These are phyloP conservation scores for Celoporthe dispersa DNA, from an alignment of 2,329 filamentous ascomycete species.

Conservation along the genomic window DNA sequence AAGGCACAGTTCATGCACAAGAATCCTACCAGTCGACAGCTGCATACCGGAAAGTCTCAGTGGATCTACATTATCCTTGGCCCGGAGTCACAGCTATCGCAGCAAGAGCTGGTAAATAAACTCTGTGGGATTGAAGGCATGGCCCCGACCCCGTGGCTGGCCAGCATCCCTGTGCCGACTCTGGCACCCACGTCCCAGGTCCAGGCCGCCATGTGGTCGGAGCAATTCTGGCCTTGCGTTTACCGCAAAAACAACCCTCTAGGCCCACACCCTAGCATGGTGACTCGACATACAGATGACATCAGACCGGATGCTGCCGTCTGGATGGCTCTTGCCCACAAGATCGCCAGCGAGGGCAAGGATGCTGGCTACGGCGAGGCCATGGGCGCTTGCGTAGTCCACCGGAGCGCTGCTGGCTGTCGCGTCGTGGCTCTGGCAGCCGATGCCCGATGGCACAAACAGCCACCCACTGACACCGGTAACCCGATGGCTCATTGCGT, in stretches of 20 bases:
- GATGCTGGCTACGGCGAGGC: conserved; percentile 65
- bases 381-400: conserved; percentile 77
- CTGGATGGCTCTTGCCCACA: conserved; percentile 71
- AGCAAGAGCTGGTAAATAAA: conserved; percentile 54
- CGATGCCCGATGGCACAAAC: conserved; percentile 72
- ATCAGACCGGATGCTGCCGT: conserved; percentile 65
- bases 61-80: conserved; percentile 64
- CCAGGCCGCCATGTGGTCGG: conserved; percentile 75
- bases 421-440: conserved; percentile 73
- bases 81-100: conserved; percentile 55
- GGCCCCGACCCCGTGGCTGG: conserved; percentile 55
- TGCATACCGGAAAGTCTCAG: conserved; percentile 63
- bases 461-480: conserved; percentile 55
- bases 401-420: conserved; percentile 55
- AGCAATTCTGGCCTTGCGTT: conserved; percentile 80
- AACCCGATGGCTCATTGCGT: conserved; percentile 81
- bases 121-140: conserved; percentile 55
- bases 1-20: conserved; percentile 66
- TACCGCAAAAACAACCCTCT: conserved; percentile 89
- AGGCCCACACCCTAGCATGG: conserved; percentile 78
- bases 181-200: conserved; percentile 75
- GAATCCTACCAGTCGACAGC: conserved; percentile 55
- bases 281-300: conserved; percentile 71
- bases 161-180: conserved; percentile 70
- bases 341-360: conserved; percentile 64